Conservation (phyloP, 345 rosid genomes). For the Psidium friedrichsthalianum region DNA sequence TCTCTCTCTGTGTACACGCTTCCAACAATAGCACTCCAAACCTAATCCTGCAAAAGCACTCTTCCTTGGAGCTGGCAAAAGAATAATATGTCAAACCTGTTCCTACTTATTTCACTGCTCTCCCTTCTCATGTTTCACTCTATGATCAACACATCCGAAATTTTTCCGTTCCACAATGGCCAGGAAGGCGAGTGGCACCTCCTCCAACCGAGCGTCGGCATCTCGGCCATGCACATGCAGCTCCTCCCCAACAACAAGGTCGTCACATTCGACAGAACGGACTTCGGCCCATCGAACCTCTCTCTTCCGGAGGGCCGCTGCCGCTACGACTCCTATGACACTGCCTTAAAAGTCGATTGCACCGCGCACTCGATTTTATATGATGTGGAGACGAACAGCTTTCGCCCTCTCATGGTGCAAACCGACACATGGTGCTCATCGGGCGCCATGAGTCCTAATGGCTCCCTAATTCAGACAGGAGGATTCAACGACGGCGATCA, state of each 20-base stretch:
- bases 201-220: slow-evolving; percentile 52
- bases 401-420: slow-evolving; percentile 49
- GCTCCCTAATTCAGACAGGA: slow-evolving; percentile 72
- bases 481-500: slow-evolving; percentile 68
- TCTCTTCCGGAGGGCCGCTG: slow-evolving; percentile 40
- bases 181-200: slow-evolving; percentile 39
- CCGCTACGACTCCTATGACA: slow-evolving; percentile 30
- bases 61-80: background rate
- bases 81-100: slow-evolving; percentile 1
- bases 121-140: background rate
- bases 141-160: background rate
- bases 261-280: slow-evolving; percentile 72
- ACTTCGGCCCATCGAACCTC: slow-evolving; percentile 65
- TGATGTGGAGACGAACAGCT: slow-evolving; percentile 35
- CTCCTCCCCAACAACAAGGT: slow-evolving; percentile 64
- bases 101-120: slow-evolving; percentile 8
- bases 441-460: slow-evolving; percentile 49
- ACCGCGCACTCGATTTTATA: slow-evolving; percentile 79
- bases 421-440: slow-evolving; percentile 94
- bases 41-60: background rate
- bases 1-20: background rate
- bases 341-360: slow-evolving; percentile 41
- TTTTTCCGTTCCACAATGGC: background rate
- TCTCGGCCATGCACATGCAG: slow-evolving; percentile 95
- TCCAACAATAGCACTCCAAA: background rate